Percentiles rank a stretch among this genome's conserved stretches.
Evolutionary conservation across 306 rosid genomes (phyloP).

Genomic region (Casuarina glauca): DNA sequence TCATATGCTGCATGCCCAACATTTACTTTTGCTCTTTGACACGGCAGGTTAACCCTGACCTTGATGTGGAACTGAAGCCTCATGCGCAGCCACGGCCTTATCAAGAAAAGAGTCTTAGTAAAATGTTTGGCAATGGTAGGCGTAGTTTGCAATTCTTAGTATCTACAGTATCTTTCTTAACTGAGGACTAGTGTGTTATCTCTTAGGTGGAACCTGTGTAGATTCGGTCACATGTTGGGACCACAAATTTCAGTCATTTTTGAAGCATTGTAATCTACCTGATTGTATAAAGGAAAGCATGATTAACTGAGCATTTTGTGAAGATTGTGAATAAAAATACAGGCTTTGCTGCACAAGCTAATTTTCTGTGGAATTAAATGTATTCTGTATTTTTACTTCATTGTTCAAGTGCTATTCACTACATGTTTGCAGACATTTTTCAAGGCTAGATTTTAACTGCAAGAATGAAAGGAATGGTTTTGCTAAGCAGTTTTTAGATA

Average conservation of each 20-base stretch:
- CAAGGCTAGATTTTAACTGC: background rate
- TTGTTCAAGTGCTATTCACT: background rate
- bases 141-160: conserved; percentile 19
- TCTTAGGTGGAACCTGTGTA: conserved; percentile 9
- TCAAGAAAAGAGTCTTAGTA: conserved; percentile 97
- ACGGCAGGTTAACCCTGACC: conserved; percentile 89
- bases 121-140: conserved; percentile 98
- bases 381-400: background rate
- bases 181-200: background rate
- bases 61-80: conserved; percentile 93
- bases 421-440: background rate
- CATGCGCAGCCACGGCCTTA: conserved; percentile 98
- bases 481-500: background rate
- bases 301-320: background rate
- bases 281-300: background rate
- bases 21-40: conserved; percentile 24
- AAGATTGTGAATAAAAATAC: background rate
- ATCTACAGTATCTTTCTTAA: background rate
- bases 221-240: conserved; percentile 11
- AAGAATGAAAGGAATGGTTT: background rate
- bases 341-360: background rate
- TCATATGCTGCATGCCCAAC: conserved; percentile 15
- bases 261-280: background rate
- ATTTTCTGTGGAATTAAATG: background rate
- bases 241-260: conserved; percentile 8